Evolutionary conservation across 129 eudicot species (phyloP), one percentile per base, ranked within the genome.

Genomic region (Chrysanthemum makinoi): DNA sequence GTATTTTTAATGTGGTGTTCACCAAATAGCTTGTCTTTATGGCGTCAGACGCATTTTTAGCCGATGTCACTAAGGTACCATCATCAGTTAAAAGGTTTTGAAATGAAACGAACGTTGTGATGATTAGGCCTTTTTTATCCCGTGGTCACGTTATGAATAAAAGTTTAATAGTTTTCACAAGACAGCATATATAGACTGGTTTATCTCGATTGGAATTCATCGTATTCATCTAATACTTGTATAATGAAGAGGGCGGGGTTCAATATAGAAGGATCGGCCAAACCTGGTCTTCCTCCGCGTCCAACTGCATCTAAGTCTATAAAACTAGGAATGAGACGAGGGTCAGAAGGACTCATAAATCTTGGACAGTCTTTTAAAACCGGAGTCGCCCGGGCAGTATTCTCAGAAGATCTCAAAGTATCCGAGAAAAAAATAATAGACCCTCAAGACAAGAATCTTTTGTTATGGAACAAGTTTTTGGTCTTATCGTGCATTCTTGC

Each of bases 401-500:
- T 94, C 48, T 89, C 97, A 9, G 98, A 94, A 81, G 98, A 94
- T 77, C 89, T 94, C 4, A 87, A 77, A 77, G 93, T 89, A n/a
- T 83, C 96, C 0, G 90, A 89, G 66, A 80, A 72, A 26, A 89
- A 80, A 81, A 86, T 94, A 78, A 83, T 94, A 55, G 98, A 94
- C 56, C 98, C 98, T n/a, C 97, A 90, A 83, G 98, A 89, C 84
- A 94, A 86, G 75, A 75, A 62, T 62, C 97, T 94, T 43, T 53
- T 89, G 57, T 50, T 94, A 50, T 94, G 97, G 95, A 94, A 94
- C 80, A 89, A 80, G 79, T 84, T 94, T 33, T 77, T 87, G 72
- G 90, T 94, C 28, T 47, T 87, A 53, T 94, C 95, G 50, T 94
- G 98, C 77, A 87, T 94, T 59, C 64, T 94, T 78, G 96, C 90